Evolutionary conservation across 108 stramenopile genomes (phyloP).

Genomic region (Skeletonema potamos): DNA sequence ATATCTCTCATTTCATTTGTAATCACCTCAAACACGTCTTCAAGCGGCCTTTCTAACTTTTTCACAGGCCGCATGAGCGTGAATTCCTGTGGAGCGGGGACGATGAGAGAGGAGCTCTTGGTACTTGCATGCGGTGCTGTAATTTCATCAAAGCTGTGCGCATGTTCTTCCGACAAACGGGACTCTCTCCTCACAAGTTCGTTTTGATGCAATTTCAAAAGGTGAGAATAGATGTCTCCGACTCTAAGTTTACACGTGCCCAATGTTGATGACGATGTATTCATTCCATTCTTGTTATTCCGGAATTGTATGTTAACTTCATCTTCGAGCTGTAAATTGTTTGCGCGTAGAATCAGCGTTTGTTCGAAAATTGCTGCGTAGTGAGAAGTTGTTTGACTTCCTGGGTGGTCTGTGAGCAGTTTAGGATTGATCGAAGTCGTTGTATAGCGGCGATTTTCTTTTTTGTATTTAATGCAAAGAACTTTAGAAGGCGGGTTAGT

Average conservation of each 20-base stretch:
- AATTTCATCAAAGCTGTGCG: neutral
- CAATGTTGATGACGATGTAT: constrained; percentile 10
- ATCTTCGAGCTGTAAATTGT: constrained; percentile 40
- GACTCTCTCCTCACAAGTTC: constrained; percentile 12
- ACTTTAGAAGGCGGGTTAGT: constrained; percentile 33
- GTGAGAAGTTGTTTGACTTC: constrained; percentile 11
- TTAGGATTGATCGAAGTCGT: constrained; percentile 30
- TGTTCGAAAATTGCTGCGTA: constrained; percentile 37
- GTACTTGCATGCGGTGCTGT: constrained; percentile 1
- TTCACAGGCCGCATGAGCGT: constrained; percentile 19
- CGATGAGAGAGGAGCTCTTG: constrained; percentile 1
- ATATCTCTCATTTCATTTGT: neutral
- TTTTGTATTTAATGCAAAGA: constrained; percentile 29
- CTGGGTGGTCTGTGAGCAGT: constrained; percentile 20
- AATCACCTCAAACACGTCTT: neutral
- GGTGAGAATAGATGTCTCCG: constrained; percentile 28
- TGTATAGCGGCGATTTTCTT: constrained; percentile 26
- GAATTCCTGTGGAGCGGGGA: constrained; percentile 37
- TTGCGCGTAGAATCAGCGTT: constrained; percentile 22
- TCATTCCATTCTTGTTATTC: constrained; percentile 25
- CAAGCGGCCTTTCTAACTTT: neutral
- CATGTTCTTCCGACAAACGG: constrained; percentile 8
- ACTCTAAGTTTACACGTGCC: constrained; percentile 33
- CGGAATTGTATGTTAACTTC: constrained; percentile 27
- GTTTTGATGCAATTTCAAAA: constrained; percentile 27